Conservation (phyloP, 2,329 filamentous ascomycete genomes). For the Fusarium irregulare region DNA sequence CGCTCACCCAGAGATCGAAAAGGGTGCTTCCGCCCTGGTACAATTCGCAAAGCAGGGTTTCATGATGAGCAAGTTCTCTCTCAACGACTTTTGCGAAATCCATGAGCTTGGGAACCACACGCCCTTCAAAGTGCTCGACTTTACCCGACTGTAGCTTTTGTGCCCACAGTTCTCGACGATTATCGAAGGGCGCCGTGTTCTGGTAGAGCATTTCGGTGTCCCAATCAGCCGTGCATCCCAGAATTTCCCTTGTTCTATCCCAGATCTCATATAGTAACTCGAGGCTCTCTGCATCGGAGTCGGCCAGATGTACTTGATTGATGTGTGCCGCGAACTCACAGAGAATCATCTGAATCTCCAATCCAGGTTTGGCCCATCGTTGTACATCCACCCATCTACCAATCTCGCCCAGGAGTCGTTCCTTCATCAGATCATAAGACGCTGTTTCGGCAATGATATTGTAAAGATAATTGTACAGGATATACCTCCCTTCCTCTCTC, state of each 20-base stretch:
- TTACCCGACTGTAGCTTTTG: neutral
- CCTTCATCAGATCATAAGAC: slow-evolving; percentile 28
- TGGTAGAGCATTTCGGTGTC: slow-evolving; percentile 5
- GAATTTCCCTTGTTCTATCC: neutral
- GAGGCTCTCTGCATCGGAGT: neutral
- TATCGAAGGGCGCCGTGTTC: neutral
- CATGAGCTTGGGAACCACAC: slow-evolving; percentile 34
- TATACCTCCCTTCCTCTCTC: neutral
- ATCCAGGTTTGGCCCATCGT: neutral
- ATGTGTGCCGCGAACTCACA: slow-evolving; percentile 21
- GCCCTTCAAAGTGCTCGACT: slow-evolving; percentile 6
- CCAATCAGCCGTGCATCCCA: slow-evolving; percentile 8
- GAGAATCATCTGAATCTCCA: slow-evolving; percentile 17
- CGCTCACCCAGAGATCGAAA: slow-evolving; percentile 29
- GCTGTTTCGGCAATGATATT: slow-evolving; percentile 34
- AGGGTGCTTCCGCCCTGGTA: slow-evolving; percentile 28
- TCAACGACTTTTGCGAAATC: slow-evolving; percentile 23
- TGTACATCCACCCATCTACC: slow-evolving; percentile 2
- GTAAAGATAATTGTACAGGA: slow-evolving; percentile 33
- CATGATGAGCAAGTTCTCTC: slow-evolving; percentile 33
- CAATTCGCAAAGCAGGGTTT: slow-evolving; percentile 42
- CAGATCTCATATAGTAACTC: neutral
- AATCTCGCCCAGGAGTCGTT: slow-evolving; percentile 10
- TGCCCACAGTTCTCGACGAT: slow-evolving; percentile 5
- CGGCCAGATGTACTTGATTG: neutral